Evolutionary conservation across 2,329 filamentous ascomycete species (phyloP).

Genomic region (Beauveria scarabaeidicola): DNA sequence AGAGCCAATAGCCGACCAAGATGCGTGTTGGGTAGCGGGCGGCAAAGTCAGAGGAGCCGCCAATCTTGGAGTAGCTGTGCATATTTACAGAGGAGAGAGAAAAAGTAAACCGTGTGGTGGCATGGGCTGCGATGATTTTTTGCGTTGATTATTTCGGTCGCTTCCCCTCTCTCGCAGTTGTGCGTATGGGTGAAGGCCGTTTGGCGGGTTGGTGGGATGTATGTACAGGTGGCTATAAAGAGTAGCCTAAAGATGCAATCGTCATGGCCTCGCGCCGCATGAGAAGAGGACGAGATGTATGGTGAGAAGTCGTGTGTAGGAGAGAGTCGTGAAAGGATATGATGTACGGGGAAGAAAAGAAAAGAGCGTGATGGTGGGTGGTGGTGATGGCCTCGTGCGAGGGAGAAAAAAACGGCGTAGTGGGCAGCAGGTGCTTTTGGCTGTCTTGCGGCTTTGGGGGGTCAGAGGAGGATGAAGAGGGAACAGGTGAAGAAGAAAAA

Average conservation of each 20-base stretch:
- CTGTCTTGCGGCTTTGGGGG: neutral
- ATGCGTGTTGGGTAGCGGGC: constrained; percentile 11
- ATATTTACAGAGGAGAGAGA: constrained; percentile 1
- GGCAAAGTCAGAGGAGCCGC: constrained; percentile 9
- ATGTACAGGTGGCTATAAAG: neutral
- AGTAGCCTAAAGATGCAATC: neutral
- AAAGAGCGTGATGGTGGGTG: neutral
- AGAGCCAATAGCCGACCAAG: constrained; percentile 11
- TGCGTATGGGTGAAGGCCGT: neutral
- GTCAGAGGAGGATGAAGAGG: neutral
- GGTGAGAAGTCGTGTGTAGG: neutral
- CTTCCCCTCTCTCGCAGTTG: neutral
- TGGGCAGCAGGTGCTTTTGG: neutral
- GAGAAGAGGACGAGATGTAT: neutral
- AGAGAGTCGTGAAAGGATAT: neutral
- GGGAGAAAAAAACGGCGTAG: neutral
- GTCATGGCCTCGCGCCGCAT: neutral
- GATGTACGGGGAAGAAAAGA: neutral
- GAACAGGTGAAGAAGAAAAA: neutral
- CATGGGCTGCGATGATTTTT: neutral
- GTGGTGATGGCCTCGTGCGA: constrained; percentile 9
- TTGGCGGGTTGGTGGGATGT: neutral
- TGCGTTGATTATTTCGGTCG: neutral
- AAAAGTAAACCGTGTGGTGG: neutral
- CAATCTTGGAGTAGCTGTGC: constrained; percentile 10